Percentiles rank a stretch among this genome's conserved stretches.
Evolutionary conservation across 306 rosid species (phyloP).

Genomic region (Castanea mollissima): DNA sequence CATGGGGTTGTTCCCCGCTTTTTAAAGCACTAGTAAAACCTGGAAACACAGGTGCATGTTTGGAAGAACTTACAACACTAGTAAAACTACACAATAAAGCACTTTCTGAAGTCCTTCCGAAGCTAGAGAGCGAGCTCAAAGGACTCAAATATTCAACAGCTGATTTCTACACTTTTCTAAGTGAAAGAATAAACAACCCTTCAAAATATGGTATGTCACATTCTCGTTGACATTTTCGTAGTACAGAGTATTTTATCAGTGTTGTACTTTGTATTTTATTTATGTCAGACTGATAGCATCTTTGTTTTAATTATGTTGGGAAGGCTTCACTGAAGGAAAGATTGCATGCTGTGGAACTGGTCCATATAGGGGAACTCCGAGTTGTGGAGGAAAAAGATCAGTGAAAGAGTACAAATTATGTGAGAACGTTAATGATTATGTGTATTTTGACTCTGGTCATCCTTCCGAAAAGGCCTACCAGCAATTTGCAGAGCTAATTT

Average conservation of each 20-base stretch:
- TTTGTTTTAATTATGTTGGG: background rate
- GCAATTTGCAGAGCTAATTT: slow-evolving; percentile 29
- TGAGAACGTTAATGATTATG: slow-evolving; percentile 24
- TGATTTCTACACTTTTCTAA: background rate
- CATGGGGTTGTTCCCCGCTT: slow-evolving; percentile 25
- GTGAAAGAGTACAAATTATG: slow-evolving; percentile 29
- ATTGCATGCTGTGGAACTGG: slow-evolving; percentile 51
- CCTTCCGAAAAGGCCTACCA: slow-evolving; percentile 30
- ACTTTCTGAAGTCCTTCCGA: slow-evolving; percentile 15
- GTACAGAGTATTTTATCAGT: no score
- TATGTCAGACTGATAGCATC: no score
- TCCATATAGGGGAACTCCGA: slow-evolving; percentile 35
- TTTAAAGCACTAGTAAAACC: slow-evolving; percentile 1
- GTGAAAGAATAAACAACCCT: background rate
- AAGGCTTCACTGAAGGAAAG: slow-evolving; percentile 43
- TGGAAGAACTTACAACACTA: slow-evolving; percentile 16
- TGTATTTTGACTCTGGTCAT: slow-evolving; percentile 48
- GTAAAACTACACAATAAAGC: slow-evolving; percentile 27
- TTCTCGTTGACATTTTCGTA: background rate
- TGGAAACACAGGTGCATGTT: slow-evolving; percentile 15
- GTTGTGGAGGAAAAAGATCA: slow-evolving; percentile 47
- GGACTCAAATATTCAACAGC: background rate
- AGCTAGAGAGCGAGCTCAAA: slow-evolving; percentile 1
- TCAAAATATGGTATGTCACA: background rate
- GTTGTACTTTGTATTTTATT: no score